These are phyloP conservation scores for Euphorbia pulcherrima DNA, from an alignment of 345 rosid species.

Conservation along the genomic window DNA sequence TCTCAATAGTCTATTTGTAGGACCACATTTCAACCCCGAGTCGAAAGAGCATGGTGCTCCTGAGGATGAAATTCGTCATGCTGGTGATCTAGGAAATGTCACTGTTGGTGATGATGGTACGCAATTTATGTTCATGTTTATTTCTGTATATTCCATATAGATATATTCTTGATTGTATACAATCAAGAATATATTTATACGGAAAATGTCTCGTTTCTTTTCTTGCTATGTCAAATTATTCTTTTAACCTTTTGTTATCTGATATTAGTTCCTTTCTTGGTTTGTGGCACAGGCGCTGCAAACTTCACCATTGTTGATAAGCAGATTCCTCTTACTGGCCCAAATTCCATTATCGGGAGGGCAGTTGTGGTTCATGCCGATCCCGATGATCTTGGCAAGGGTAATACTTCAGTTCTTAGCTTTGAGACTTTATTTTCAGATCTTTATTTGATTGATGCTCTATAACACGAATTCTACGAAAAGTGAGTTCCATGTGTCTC, in stretches of 20 bases:
- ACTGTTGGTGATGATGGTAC: slow-evolving; percentile 77
- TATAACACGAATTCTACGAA: neutral
- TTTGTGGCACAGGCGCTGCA: slow-evolving; percentile 53
- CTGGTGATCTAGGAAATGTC: slow-evolving; percentile 87
- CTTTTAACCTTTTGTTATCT: neutral
- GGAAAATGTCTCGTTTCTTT: neutral
- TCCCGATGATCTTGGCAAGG: slow-evolving; percentile 97
- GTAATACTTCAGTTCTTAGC: slow-evolving; percentile 33
- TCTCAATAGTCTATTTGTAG: slow-evolving; percentile 36
- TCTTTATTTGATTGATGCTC: neutral
- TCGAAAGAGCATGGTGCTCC: slow-evolving; percentile 91
- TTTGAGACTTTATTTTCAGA: neutral
- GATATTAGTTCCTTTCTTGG: neutral
- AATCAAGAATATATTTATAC: neutral
- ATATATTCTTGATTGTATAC: neutral
- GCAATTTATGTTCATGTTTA: neutral
- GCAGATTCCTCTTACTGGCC: slow-evolving; percentile 83
- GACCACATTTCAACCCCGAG: slow-evolving; percentile 85
- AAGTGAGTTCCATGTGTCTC: neutral
- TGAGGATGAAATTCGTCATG: slow-evolving; percentile 79
- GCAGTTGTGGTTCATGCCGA: slow-evolving; percentile 89
- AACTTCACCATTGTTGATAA: slow-evolving; percentile 55
- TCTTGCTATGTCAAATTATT: neutral
- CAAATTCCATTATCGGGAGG: slow-evolving; percentile 78
- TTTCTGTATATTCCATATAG: neutral